Conservation (phyloP, 2,329 filamentous ascomycete species). For the Exophiala mesophila region DNA sequence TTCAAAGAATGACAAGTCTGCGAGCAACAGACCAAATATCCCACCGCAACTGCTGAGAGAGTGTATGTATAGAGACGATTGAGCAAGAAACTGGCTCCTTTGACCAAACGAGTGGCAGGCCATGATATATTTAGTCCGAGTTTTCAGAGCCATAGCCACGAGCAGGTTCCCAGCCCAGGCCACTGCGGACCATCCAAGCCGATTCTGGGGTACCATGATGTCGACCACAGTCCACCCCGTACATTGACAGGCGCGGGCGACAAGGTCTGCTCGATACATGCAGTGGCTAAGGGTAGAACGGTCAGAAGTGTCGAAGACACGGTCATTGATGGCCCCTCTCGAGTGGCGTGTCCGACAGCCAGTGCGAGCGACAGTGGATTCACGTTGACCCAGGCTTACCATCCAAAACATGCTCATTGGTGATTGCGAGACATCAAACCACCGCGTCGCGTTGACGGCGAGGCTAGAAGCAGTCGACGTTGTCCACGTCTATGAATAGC, state of each 20-base stretch:
- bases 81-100: neutral
- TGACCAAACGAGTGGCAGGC: neutral
- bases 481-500: neutral
- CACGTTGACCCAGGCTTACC: neutral
- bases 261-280: too few relatives aligned
- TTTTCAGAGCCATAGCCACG: too few relatives aligned
- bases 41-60: neutral
- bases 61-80: neutral
- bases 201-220: too few relatives aligned
- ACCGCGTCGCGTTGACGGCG: neutral
- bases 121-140: neutral
- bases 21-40: neutral
- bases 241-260: too few relatives aligned
- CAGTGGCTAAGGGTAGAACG: too few relatives aligned
- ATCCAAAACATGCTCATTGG: neutral
- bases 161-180: too few relatives aligned
- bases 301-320: too few relatives aligned
- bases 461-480: neutral
- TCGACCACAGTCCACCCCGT: too few relatives aligned
- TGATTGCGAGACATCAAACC: neutral
- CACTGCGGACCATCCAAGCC: too few relatives aligned
- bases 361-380: neutral
- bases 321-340: too few relatives aligned
- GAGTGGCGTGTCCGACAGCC: too few relatives aligned
- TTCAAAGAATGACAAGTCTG: neutral